phyloP scores from a whole-genome alignment of 768 basidiomycete species.

The Tremella fuciformis region DNA sequence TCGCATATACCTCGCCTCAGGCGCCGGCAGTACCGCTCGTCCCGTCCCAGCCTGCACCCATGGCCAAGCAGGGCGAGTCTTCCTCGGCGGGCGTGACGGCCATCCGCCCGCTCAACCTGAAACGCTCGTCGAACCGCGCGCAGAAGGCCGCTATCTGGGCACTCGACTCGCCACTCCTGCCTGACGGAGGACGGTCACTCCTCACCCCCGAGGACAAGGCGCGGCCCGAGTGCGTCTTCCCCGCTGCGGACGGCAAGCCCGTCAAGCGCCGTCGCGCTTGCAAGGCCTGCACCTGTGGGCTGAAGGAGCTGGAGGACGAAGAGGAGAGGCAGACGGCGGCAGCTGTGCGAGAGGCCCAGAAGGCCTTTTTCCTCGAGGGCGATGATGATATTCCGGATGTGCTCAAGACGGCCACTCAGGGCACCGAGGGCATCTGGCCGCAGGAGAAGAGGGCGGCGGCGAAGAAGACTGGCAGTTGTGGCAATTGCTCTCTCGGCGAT shows the following conservation, averaged over 20 bases:
- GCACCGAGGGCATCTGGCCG: slow-evolving; percentile 51
- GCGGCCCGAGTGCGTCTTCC: slow-evolving; percentile 68
- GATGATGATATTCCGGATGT: slow-evolving; percentile 56
- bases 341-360: slow-evolving; percentile 54
- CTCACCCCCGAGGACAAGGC: slow-evolving; percentile 77
- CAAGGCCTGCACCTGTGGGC: slow-evolving; percentile 94
- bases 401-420: slow-evolving; percentile 43
- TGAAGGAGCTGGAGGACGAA: slow-evolving; percentile 86
- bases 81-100: slow-evolving; percentile 9
- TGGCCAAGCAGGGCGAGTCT: slow-evolving; percentile 3
- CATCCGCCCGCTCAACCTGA: slow-evolving; percentile 37
- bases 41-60: slow-evolving; percentile 21
- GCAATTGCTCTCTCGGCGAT: slow-evolving; percentile 95
- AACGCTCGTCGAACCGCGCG: slow-evolving; percentile 59
- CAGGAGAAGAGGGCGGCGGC: slow-evolving; percentile 47
- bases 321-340: slow-evolving; percentile 56
- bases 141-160: slow-evolving; percentile 89
- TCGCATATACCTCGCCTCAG: slow-evolving; percentile 42
- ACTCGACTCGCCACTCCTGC: slow-evolving; percentile 66
- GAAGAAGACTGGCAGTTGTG: slow-evolving; percentile 80
- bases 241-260: slow-evolving; percentile 43
- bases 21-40: slow-evolving; percentile 12
- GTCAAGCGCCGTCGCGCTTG: slow-evolving; percentile 62
- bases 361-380: slow-evolving; percentile 56
- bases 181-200: slow-evolving; percentile 77